These are phyloP conservation scores for Podospora pseudopauciseta DNA, from an alignment of 495 filamentous ascomycete species.

Conservation along the genomic window DNA sequence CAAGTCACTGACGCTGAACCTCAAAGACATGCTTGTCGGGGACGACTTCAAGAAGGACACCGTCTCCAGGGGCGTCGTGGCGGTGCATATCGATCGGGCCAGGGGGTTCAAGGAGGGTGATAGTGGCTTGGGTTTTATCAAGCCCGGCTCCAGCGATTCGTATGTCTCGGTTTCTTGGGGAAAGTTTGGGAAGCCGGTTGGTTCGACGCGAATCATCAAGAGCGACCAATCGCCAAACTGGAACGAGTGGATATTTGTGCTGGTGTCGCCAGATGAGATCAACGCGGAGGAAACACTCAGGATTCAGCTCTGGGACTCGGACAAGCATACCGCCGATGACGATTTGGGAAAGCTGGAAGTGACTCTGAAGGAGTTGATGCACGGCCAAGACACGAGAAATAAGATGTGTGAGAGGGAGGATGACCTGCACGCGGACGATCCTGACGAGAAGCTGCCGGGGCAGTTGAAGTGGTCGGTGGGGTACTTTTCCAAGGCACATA, in stretches of 20 bases:
- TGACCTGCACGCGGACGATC: conserved; percentile 55
- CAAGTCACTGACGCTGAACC: conserved; percentile 64
- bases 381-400: conserved; percentile 48
- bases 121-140: conserved; percentile 49
- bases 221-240: conserved; percentile 62
- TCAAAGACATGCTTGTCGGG: conserved; percentile 70
- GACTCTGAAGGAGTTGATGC: conserved; percentile 61
- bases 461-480: conserved; percentile 67
- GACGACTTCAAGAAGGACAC: conserved; percentile 77
- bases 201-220: conserved; percentile 59
- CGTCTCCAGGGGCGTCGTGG: conserved; percentile 57
- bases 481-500: conserved; percentile 62
- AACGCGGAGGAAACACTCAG: conserved; percentile 67
- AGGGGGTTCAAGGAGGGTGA: conserved; percentile 66
- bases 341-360: conserved; percentile 67
- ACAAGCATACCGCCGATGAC: conserved; percentile 65
- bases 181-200: conserved; percentile 68
- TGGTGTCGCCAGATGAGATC: conserved; percentile 64
- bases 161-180: conserved; percentile 72
- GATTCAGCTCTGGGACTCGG: conserved; percentile 70
- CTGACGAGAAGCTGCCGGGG: conserved; percentile 64
- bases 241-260: conserved; percentile 62
- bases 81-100: conserved; percentile 60
- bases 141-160: conserved; percentile 62
- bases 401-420: conserved; percentile 56